phyloP scores from a whole-genome alignment of 163 green algal genomes.

The Chlamydomonas reinhardtii region DNA sequence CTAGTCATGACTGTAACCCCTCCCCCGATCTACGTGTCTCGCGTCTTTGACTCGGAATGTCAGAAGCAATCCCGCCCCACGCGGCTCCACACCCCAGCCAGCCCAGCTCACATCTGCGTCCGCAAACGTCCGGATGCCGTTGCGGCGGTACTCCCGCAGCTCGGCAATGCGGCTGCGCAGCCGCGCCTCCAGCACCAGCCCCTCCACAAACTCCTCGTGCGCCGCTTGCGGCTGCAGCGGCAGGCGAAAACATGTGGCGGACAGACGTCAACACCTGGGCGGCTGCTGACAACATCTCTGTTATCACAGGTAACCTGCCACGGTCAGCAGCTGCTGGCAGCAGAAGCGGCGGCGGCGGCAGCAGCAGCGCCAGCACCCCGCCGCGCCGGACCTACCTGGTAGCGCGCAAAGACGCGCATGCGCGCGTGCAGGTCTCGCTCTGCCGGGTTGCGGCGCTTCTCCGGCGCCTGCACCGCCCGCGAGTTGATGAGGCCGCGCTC shows the following conservation, averaged over 20 bases:
- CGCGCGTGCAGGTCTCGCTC: slow-evolving; percentile 83
- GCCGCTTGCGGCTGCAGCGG: slow-evolving; percentile 6
- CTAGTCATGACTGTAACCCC: no score
- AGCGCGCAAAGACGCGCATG: slow-evolving; percentile 88
- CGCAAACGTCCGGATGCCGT: slow-evolving; percentile 76
- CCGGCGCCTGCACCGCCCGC: slow-evolving; percentile 73
- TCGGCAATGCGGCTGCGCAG: slow-evolving; percentile 75
- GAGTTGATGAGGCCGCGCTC: slow-evolving; percentile 76
- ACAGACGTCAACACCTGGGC: no score
- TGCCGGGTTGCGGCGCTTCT: slow-evolving; percentile 74
- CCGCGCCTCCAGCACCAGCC: slow-evolving; percentile 79
- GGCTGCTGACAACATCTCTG: no score
- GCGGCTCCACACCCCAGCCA: neutral
- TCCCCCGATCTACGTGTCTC: no score
- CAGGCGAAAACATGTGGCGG: neutral
- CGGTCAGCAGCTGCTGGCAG: neutral
- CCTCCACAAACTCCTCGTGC: slow-evolving; percentile 89
- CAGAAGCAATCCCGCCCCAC: no score
- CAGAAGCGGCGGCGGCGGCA: no score
- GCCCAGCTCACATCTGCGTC: slow-evolving; percentile 59
- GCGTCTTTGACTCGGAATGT: no score
- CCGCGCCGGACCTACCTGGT: slow-evolving; percentile 29
- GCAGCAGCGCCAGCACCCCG: no score
- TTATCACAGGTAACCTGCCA: no score
- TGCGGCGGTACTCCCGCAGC: slow-evolving; percentile 80